These are phyloP conservation scores for Brassica carinata DNA, from an alignment of 345 rosid genomes.

Conservation along the genomic window DNA sequence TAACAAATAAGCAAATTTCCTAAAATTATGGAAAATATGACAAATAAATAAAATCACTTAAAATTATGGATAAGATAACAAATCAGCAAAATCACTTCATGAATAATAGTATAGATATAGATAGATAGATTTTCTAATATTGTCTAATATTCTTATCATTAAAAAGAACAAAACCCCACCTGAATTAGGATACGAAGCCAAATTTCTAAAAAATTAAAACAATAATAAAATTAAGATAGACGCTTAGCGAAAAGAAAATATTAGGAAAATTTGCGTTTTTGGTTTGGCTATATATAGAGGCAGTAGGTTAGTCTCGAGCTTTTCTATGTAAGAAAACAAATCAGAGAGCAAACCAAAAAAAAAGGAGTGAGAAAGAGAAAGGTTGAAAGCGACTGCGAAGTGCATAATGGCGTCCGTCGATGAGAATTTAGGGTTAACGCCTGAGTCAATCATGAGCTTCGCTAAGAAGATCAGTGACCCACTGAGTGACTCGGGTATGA, in stretches of 20 bases:
- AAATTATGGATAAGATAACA: no score
- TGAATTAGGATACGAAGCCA: not conserved
- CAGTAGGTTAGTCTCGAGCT: not conserved
- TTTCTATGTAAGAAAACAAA: not conserved
- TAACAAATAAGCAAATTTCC: no score
- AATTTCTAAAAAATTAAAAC: no score
- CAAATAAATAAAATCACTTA: no score
- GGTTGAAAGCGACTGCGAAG: not conserved
- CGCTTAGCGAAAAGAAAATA: not conserved
- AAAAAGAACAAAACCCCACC: not conserved
- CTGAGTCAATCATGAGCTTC: not conserved
- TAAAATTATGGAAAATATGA: no score
- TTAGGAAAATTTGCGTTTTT: not conserved
- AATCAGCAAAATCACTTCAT: no score
- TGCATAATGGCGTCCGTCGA: not conserved
- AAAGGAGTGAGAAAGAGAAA: not conserved
- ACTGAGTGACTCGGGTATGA: not conserved
- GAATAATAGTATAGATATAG: no score
- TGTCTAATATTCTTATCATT: no score
- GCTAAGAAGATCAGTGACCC: not conserved
- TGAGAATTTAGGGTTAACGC: not conserved
- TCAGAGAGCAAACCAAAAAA: not conserved
- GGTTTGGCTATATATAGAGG: not conserved
- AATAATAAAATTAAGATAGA: not conserved
- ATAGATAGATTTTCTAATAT: no score